Conservation (phyloP, 345 rosid species). For the Euclidium syriacum region DNA sequence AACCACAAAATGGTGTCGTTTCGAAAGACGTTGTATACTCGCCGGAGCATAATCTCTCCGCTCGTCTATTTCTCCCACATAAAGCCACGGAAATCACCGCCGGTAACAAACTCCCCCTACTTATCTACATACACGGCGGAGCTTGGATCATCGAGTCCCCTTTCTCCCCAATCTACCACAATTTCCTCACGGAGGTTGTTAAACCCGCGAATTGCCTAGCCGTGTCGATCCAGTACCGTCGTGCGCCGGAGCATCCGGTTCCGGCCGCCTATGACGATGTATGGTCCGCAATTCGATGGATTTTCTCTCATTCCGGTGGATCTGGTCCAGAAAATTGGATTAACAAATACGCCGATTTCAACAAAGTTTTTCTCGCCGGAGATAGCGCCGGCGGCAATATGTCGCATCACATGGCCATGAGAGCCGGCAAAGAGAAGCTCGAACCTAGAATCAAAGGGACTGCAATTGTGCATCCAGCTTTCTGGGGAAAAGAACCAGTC, state of each 20-base stretch:
- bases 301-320: slow-evolving; percentile 17
- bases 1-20: slow-evolving; percentile 29
- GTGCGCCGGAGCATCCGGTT: slow-evolving; percentile 43
- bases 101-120: slow-evolving; percentile 34
- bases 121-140: slow-evolving; percentile 57
- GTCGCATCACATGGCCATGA: slow-evolving; percentile 41
- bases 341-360: slow-evolving; percentile 33
- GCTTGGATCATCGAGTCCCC: slow-evolving; percentile 41
- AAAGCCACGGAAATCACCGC: not conserved
- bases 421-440: slow-evolving; percentile 31
- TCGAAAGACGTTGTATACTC: slow-evolving; percentile 38
- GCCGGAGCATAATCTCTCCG: slow-evolving; percentile 27
- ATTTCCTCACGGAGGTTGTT: slow-evolving; percentile 29
- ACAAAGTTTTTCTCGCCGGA: slow-evolving; percentile 38
- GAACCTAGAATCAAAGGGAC: slow-evolving; percentile 29
- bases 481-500: slow-evolving; percentile 44
- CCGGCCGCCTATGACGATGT: slow-evolving; percentile 46
- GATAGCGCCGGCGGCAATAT: slow-evolving; percentile 51
- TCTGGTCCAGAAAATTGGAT: slow-evolving; percentile 42
- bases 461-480: slow-evolving; percentile 40
- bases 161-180: slow-evolving; percentile 29
- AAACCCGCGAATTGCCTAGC: slow-evolving; percentile 34
- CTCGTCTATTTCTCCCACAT: slow-evolving; percentile 45
- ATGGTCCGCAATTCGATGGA: slow-evolving; percentile 49
- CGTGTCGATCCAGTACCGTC: slow-evolving; percentile 42